A percentile compares a stretch with the other conserved stretches of the same genome.
Evolutionary conservation across 306 rosid genomes (phyloP).

Genomic region (Quercus agrifolia): DNA sequence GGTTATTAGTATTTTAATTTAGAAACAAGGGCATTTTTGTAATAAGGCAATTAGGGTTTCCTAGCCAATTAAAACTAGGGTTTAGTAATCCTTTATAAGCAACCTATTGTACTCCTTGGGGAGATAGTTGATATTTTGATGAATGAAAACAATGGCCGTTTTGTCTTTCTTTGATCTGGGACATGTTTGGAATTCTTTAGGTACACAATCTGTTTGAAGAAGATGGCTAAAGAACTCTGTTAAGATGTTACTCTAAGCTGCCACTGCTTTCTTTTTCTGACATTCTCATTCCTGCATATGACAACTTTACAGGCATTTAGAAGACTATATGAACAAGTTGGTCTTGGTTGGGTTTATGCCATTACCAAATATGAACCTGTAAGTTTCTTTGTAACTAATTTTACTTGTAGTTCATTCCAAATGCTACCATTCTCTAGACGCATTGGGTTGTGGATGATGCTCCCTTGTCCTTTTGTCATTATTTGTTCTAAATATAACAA

Average conservation of each 20-base stretch:
- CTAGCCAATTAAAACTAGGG: too few species aligned
- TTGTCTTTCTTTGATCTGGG: neutral
- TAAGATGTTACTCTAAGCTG: neutral
- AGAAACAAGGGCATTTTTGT: too few species aligned
- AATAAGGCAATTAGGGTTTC: too few species aligned
- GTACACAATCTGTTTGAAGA: neutral
- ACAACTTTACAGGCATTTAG: conserved; percentile 68
- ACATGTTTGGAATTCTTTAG: neutral
- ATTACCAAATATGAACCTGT: conserved; percentile 88
- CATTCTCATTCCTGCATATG: neutral
- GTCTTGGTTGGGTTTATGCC: conserved; percentile 96
- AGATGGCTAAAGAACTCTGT: neutral
- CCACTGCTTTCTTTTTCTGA: neutral
- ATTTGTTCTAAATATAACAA: neutral
- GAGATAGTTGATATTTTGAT: too few species aligned
- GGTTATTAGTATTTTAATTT: too few species aligned
- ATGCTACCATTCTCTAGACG: neutral
- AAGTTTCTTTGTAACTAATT: conserved; percentile 24
- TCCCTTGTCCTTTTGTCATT: conserved; percentile 9
- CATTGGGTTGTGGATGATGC: neutral
- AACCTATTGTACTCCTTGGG: too few species aligned
- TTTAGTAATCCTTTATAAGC: too few species aligned
- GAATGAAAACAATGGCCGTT: too few species aligned
- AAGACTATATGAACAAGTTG: conserved; percentile 80
- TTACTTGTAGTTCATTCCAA: conserved; percentile 4